Base-by-base conservation (phyloP, 306 rosid species). In the Cucumis sativus region DNA sequence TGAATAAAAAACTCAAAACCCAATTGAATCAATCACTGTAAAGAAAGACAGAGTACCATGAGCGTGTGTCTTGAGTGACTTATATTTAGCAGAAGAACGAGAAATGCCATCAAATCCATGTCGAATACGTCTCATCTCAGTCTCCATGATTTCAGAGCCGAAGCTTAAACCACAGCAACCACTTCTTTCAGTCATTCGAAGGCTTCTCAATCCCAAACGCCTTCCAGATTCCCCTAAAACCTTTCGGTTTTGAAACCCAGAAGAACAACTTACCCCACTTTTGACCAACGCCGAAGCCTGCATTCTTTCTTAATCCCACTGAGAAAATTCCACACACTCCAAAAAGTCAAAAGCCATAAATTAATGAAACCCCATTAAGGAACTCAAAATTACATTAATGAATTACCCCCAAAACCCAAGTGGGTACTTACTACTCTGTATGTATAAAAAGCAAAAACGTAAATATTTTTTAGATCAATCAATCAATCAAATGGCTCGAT, bases 51-150 rank as follows among this genome's bases (percentile, higher is more conserved):
- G 39, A 69, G 37, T 69, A 91, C 98, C 97, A 55, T 96, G 83
- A 84, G 97, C 86, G 33, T 81, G 90, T 70, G 87, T 86, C 83
- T 80, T 85, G 83, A 83, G 49, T 61, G 91, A 83, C 87, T 89
- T 87, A 76, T 85, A 65, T 77, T 86, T 93, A 57, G 84, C 83
- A 0, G 85, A 80, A 13, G 91, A 79, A 56, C 91, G 83, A 79
- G 87, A 82, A 84, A 87, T 77, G 85, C 84, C 82, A 75, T 79
- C 82, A 71, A 83, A 71, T 51, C 79, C 87, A n/a, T 28, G 59
- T 77, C 88, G 85, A 66, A 78, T 64, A 35, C 83, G 35, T 10
- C 70, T 81, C 52, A 91, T 79, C 84, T 86, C 89, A 8, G 88
- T 81, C 69, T 89, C 94, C 93, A 85, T 88, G 11, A 79, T 25